Evolutionary conservation across 2,329 filamentous ascomycete species (phyloP), one percentile per base, ranked within the genome.

Genomic region (Aspergillus ochraceus): DNA sequence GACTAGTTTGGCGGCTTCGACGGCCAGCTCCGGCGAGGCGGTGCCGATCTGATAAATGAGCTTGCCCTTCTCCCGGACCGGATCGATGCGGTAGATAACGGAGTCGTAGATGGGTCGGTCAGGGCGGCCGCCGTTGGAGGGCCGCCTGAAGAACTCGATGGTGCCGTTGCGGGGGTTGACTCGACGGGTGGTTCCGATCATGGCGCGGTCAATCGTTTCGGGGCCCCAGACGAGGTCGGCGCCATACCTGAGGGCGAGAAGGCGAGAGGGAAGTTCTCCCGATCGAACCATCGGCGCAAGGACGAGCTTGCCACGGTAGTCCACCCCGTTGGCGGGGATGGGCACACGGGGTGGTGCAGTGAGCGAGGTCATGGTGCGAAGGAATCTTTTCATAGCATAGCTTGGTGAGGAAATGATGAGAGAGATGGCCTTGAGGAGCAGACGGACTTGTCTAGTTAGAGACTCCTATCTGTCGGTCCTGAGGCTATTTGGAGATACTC

Each of bases 151-250:
- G 83, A 91, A 99, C 73, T 98, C 94, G 72, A 99, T 84, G 24
- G 90, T 95, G 59, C 85, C 85, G 6, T 90, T 92, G 49, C 84
- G 81, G 19, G 89, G 82, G 76, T 98, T 97, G 66, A 90, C 82
- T 60, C 86, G 87, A 64, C 93, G 86, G 26, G 86, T 89, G 12
- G 91, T 91, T 62, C 95, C 95, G 71, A 98, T 96, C 76, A 99
- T 88, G 59, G 94, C 88, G 72, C 88, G 87, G 77, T 99, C 95
- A 69, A 99, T 89, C 4, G 93, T 98, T 77, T 99, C 95, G 30
- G 95, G 95, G 12, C 95, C 94, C 94, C 95, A 99, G 66, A 99
- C 95, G 17, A 99, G 83, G 77, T 99, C 95, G 55, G 95, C 95
- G 66, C 95, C 95, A 75, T 99, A 98, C 72, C 96, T 90, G 62